Evolutionary conservation across 2,329 filamentous ascomycete species (phyloP), one percentile per base, ranked within the genome.

Genomic region (Paecilomyces sp.): DNA sequence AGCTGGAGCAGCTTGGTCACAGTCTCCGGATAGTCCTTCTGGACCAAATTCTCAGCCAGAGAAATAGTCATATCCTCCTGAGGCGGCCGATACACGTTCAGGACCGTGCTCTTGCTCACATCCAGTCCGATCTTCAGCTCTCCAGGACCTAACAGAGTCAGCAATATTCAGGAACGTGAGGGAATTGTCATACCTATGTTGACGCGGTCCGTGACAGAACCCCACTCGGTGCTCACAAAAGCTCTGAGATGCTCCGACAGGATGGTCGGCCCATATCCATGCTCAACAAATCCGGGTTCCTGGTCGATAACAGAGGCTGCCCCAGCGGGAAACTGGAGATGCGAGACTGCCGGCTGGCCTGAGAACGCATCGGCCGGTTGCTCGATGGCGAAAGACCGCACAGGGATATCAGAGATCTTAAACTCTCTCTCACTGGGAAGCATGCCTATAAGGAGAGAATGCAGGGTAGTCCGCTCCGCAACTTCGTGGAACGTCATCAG

Each of bases 121-220:
- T 88, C 85, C 34, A 91, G 77, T 31, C 85, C 81, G 55, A 92
- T 72, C 66, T 85, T 85, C 65, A 91, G 72, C 73, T 91, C 88
- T n/a, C 89, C 89, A 11, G 88, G 87, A 1, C 82, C 87, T 67
- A 56, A 57, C 6, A 57, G 15, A 36, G 56, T 69, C 56, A 73
- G 64, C 41, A 22, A 22, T 24, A 15, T 34, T 31, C 51, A 54
- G 28, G 11, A 22, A 30, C 3, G 15, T 36, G n/a, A 11, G 6
- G 6, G 2, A 18, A 22, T 5, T 24, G 47, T 13, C 76, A 72
- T 76, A 80, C 82, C 80, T 58, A 95, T 81, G 66, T 96, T 96
- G 69, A 96, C 81, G 41, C 92, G 85, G 74, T 97, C 92, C 1
- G 90, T 91, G 15, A 95, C 79, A 51, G 87, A 90, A 55, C 91